These are phyloP conservation scores for Discostella stelligeroides DNA, from an alignment of 108 stramenopile species.

Conservation along the genomic window DNA sequence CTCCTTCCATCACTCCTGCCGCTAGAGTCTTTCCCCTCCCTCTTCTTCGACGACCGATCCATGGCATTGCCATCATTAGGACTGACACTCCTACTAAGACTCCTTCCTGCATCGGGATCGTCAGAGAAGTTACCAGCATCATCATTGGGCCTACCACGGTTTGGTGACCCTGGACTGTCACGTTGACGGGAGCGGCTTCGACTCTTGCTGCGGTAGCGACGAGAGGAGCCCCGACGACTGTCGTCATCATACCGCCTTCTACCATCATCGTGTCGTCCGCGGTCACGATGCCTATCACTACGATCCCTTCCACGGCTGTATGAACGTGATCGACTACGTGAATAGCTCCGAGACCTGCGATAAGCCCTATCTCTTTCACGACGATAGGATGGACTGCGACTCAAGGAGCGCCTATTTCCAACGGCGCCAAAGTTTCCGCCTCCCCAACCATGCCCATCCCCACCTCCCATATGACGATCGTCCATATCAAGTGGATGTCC, in stretches of 20 bases:
- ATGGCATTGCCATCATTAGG: slow-evolving; percentile 33
- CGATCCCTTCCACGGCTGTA: slow-evolving; percentile 44
- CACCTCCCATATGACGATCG: slow-evolving; percentile 41
- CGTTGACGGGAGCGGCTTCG: slow-evolving; percentile 36
- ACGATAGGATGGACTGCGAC: slow-evolving; percentile 66
- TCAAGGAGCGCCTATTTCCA: slow-evolving; percentile 53
- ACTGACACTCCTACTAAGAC: slow-evolving; percentile 42
- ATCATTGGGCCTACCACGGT: slow-evolving; percentile 24
- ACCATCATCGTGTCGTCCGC: slow-evolving; percentile 31
- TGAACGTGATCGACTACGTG: slow-evolving; percentile 44
- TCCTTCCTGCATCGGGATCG: slow-evolving; percentile 30
- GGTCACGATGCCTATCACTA: slow-evolving; percentile 13
- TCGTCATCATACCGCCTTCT: slow-evolving; percentile 28
- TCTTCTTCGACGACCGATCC: slow-evolving; percentile 49
- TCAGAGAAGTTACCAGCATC: slow-evolving; percentile 39
- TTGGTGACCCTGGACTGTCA: slow-evolving; percentile 30
- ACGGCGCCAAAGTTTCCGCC: slow-evolving; percentile 50
- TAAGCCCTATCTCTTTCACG: slow-evolving; percentile 49
- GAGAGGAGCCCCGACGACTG: slow-evolving; percentile 31
- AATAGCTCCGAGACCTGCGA: slow-evolving; percentile 50
- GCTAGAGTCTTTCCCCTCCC: slow-evolving; percentile 48
- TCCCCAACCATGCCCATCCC: slow-evolving; percentile 50
- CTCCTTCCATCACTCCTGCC: slow-evolving; percentile 48
- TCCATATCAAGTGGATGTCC: slow-evolving; percentile 40
- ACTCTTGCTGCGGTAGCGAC: slow-evolving; percentile 44